phyloP scores from a whole-genome alignment of 768 basidiomycete genomes.

The Rhizopogon vinicolor region DNA sequence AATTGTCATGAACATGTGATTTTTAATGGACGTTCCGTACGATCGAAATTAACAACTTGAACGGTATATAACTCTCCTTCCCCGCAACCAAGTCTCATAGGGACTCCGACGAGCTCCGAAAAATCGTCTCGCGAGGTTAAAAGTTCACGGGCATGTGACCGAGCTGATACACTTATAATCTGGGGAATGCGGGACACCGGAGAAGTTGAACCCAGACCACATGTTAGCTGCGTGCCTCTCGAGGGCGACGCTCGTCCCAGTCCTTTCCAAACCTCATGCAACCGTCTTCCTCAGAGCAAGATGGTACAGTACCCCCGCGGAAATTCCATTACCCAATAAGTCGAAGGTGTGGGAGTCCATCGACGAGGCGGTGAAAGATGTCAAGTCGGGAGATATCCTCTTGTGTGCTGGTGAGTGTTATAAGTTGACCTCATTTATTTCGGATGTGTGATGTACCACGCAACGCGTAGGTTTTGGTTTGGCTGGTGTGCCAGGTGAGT shows the following conservation, averaged over 20 bases:
- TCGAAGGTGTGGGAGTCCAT: slow-evolving; percentile 77
- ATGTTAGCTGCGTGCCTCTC: slow-evolving; percentile 19
- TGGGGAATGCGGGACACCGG: not conserved
- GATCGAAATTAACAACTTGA: too few relatives aligned
- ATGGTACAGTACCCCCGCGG: slow-evolving; percentile 21
- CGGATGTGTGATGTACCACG: not conserved
- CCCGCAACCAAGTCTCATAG: not conserved
- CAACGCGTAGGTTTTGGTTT: slow-evolving; percentile 71
- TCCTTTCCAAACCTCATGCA: slow-evolving; percentile 13
- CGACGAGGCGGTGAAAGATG: slow-evolving; percentile 78
- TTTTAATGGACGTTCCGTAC: too few relatives aligned
- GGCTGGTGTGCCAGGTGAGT: slow-evolving; percentile 79
- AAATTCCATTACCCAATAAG: slow-evolving; percentile 28
- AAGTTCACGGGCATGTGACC: slow-evolving; percentile 5
- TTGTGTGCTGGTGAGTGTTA: slow-evolving; percentile 70
- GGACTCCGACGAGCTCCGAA: slow-evolving; percentile 23
- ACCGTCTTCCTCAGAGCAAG: slow-evolving; percentile 10
- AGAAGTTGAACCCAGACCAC: not conserved
- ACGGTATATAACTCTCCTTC: too few relatives aligned
- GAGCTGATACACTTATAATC: not conserved
- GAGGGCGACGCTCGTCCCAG: slow-evolving; percentile 10
- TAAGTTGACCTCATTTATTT: not conserved
- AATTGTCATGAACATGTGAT: too few relatives aligned
- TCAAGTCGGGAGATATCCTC: slow-evolving; percentile 75
- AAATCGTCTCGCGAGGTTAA: not conserved